These are phyloP conservation scores for Baudoinia panamericana DNA, from an alignment of 495 filamentous ascomycete genomes.

Conservation along the genomic window DNA sequence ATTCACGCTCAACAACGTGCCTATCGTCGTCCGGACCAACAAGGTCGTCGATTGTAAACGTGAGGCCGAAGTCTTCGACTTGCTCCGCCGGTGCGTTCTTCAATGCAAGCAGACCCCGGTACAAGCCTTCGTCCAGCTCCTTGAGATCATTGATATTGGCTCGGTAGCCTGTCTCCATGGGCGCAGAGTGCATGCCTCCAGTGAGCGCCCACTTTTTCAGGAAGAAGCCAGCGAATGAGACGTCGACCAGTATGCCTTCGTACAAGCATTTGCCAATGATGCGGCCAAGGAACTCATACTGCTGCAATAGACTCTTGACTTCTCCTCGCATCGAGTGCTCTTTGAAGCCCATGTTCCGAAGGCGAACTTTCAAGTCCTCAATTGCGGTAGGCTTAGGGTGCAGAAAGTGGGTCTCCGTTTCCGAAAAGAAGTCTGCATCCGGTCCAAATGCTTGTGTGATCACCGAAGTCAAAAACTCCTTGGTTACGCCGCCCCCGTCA, in stretches of 20 bases:
- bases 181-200: constrained; percentile 46
- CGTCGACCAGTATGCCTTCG: constrained; percentile 90
- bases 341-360: constrained; percentile 39
- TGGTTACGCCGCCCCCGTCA: constrained; percentile 93
- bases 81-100: constrained; percentile 74
- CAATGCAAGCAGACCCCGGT: constrained; percentile 75
- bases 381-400: constrained; percentile 77
- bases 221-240: constrained; percentile 91
- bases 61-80: constrained; percentile 65
- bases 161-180: constrained; percentile 58
- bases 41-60: constrained; percentile 82
- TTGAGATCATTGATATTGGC: constrained; percentile 85
- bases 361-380: constrained; percentile 52
- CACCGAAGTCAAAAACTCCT: constrained; percentile 88
- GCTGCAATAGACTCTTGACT: constrained; percentile 50
- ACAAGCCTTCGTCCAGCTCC: constrained; percentile 86
- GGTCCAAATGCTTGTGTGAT: constrained; percentile 74
- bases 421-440: constrained; percentile 48
- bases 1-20: constrained; percentile 52
- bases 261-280: constrained; percentile 96
- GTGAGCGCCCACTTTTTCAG: constrained; percentile 85
- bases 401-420: constrained; percentile 78
- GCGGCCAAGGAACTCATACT: constrained; percentile 85
- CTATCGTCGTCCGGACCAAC: constrained; percentile 32
- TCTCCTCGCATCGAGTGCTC: constrained; percentile 46